Base-by-base conservation (phyloP, 192 early-diverging fungal genomes). In the Backusella liffmaniae region DNA sequence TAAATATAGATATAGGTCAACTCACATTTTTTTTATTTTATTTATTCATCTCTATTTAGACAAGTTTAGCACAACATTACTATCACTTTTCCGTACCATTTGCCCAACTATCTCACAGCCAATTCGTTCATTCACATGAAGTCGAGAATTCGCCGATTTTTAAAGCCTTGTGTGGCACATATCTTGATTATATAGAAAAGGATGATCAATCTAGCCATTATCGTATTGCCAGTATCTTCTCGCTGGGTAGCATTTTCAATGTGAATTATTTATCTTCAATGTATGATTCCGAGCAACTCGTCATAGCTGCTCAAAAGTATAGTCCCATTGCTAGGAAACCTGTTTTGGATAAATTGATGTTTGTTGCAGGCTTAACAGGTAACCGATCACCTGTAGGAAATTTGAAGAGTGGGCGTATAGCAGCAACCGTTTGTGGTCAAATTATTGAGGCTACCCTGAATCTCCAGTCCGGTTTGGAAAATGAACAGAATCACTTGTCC, bases 321-420 rank as follows among this genome's bases (percentile, higher is more conserved):
- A 21, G 41, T n/a, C 6, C 65, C 3, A 30, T 18, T 0, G 67
- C 62, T 35, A 34, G 80, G 35, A 65, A 39, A 4, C 70, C 53
- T 13, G 69, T 74, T 4, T 44, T 82, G 29, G 67, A 77, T 53
- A 53, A 18, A 26, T 51, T 84, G 13, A 41, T 66, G 35, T 68
- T 49, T 69, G 53, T 80, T 44, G 73, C 81, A 21, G 83, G 81
- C 8, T 18, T 82, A 18, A 59, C 26, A 4, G 29, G 37, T 7
- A 68, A 72, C 39, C 13, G 59, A 37, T 32, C 62, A 7, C 65
- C 73, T 16, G 26, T 36, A 75, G 69, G 80, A 29, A 81, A 90
- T 21, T 49, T 88, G 7, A 87, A 86, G 41, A 83, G 80, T 12
- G 88, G 83, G 35, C 80, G 86, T n/a, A 51, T 90, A 1, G 83